Base-by-base conservation (phyloP, 2,329 filamentous ascomycete genomes). In the Pseudocercospora eumusae region DNA sequence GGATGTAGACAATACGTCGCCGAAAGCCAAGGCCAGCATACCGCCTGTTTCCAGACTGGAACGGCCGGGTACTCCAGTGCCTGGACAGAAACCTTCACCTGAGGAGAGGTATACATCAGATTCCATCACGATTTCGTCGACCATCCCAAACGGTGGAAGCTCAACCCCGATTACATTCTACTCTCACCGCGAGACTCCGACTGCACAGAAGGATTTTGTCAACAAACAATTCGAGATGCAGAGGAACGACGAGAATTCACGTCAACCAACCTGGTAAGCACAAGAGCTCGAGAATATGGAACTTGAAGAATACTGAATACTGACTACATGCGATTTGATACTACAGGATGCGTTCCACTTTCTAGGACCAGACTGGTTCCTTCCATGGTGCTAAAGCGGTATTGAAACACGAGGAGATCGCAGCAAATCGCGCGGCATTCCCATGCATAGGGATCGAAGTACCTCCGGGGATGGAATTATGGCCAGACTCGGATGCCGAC, bases 281-380 rank as follows among this genome's bases (percentile, higher is more conserved):
- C 15, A 3, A 18, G n/a, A 18, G n/a, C 15, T n/a, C 10, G 15
- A 40, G 7, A 8, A 40, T 3, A n/a, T 2, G 36, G 5, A 5
- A n/a, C 5, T n/a, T 40, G 7, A 18, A 40, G 5, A 13, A 40
- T n/a, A 9, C 15, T 40, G 5, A 40, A 40, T 18, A 40, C 36
- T 40, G 36, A 40, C 36, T 40, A 1, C n/a, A 18, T n/a, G 8
- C 15, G 2, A 11, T 40, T 6, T 40, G 36, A 40, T 40, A 40
- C 36, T n/a, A 4, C n/a, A 40, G 36, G 36, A 54, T 54, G 52
- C 52, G 52, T 36, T 33, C 28, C 52, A 54, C 52, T 18, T 54
- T n/a, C n/a, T 54, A 54, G 52, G 52, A 54, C 31, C 18, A 10
- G 9, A 11, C 10, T 40, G 52, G 52, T 36, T 20, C 52, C 10